phyloP scores from a whole-genome alignment of 257 asterid species.

The Jacaranda copaia region DNA sequence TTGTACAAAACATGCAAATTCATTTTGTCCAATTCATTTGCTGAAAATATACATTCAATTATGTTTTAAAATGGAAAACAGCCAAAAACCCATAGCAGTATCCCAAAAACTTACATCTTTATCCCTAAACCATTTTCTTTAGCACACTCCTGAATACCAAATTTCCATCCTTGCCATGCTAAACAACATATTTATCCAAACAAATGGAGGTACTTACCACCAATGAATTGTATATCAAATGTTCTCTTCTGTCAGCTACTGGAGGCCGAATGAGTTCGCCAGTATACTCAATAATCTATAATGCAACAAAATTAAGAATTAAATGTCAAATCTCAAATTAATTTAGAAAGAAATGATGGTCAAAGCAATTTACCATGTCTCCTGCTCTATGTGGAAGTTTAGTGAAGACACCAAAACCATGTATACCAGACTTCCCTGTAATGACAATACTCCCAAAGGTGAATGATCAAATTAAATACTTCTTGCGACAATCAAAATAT shows the following conservation, averaged over 20 bases:
- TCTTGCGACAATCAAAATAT: background rate
- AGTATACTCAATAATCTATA: slow-evolving; percentile 86
- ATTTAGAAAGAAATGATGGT: slow-evolving; percentile 30
- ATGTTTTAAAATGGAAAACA: slow-evolving; percentile 11
- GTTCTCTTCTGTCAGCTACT: slow-evolving; percentile 97
- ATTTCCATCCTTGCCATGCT: slow-evolving; percentile 24
- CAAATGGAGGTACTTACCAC: slow-evolving; percentile 70
- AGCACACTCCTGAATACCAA: slow-evolving; percentile 11
- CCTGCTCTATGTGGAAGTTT: slow-evolving; percentile 90
- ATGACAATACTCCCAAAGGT: slow-evolving; percentile 40
- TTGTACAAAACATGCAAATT: slow-evolving; percentile 1
- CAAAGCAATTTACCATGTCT: slow-evolving; percentile 78
- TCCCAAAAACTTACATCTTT: background rate
- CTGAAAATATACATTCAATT: background rate
- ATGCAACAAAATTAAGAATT: slow-evolving; percentile 38
- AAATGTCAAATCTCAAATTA: slow-evolving; percentile 27
- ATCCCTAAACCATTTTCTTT: background rate
- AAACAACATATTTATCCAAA: slow-evolving; percentile 26
- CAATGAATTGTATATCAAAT: slow-evolving; percentile 81
- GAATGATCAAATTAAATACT: slow-evolving; percentile 25
- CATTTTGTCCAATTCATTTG: background rate
- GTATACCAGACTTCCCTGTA: slow-evolving; percentile 94
- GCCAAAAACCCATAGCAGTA: background rate
- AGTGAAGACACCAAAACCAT: slow-evolving; percentile 94
- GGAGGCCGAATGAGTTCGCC: slow-evolving; percentile 95